These are phyloP conservation scores for Hura crepitans DNA, from an alignment of 441 rosid species.

Conservation along the genomic window DNA sequence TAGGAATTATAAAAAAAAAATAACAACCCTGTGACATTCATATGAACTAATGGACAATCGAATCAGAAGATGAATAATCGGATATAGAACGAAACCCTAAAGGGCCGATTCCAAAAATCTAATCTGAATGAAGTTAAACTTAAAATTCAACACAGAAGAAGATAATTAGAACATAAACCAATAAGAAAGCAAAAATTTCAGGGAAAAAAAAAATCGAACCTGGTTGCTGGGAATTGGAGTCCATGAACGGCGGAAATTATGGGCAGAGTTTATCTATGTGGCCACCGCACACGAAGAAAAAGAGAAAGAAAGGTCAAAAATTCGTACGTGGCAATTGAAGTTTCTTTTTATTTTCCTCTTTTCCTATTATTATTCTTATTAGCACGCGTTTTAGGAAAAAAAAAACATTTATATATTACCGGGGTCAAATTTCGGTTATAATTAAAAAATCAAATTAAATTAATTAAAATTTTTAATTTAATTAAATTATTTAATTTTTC, in stretches of 20 bases:
- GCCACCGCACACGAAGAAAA: conserved; percentile 11
- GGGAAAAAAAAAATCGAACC: conserved; percentile 27
- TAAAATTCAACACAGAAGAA: neutral
- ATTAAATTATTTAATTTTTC: no score
- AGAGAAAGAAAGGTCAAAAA: conserved; percentile 26
- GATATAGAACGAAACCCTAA: conserved; percentile 3
- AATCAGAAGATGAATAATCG: neutral
- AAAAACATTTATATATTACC: no score
- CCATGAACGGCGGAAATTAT: conserved; percentile 36
- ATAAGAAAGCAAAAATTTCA: neutral
- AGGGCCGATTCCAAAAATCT: neutral
- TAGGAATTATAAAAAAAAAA: neutral
- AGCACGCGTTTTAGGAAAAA: no score
- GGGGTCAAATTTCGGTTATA: no score
- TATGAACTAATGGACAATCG: neutral
- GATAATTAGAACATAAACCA: neutral
- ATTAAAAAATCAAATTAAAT: no score
- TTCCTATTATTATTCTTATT: no score
- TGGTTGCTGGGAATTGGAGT: conserved; percentile 37
- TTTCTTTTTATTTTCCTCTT: neutral
- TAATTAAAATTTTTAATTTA: no score
- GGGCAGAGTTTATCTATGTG: conserved; percentile 24
- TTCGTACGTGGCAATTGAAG: neutral
- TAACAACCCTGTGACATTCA: neutral
- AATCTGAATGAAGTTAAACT: neutral